Conservation (phyloP, 768 basidiomycete genomes). For the Paxillus involutus region DNA sequence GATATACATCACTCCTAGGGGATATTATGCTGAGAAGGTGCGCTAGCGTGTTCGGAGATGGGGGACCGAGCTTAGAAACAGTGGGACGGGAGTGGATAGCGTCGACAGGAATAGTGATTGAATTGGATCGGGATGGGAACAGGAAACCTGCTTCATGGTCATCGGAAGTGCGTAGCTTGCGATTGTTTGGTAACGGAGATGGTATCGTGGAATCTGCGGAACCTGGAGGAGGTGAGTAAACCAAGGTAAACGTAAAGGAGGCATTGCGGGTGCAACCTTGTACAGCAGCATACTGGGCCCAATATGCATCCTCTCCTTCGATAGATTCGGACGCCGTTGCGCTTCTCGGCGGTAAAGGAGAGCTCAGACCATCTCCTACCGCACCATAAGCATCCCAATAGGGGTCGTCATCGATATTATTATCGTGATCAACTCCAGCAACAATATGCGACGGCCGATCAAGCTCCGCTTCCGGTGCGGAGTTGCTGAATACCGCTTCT, state of each 20-base stretch:
- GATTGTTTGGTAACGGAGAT: constrained; percentile 38
- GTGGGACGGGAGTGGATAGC: constrained; percentile 16
- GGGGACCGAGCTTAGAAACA: constrained; percentile 16
- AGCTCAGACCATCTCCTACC: constrained; percentile 28
- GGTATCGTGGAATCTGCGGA: constrained; percentile 73
- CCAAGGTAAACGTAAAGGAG: constrained; percentile 1
- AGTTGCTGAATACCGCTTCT: constrained; percentile 25
- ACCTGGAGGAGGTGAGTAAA: constrained; percentile 39
- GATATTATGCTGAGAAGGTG: constrained; percentile 28
- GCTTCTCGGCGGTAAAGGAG: constrained; percentile 15
- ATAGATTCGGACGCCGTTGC: constrained; percentile 10
- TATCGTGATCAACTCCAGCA: constrained; percentile 19
- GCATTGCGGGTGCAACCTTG: constrained; percentile 50
- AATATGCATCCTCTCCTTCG: constrained; percentile 61
- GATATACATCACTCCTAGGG: constrained; percentile 18
- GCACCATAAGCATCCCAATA: constrained; percentile 72
- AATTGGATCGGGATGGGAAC: constrained; percentile 7
- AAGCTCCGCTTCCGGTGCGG: constrained; percentile 13
- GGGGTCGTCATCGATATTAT: constrained; percentile 43
- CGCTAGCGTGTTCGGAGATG: constrained; percentile 24
- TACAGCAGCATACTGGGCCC: constrained; percentile 70
- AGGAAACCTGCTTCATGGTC: constrained; percentile 1
- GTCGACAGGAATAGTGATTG: constrained; percentile 12
- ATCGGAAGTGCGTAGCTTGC: constrained; percentile 20
- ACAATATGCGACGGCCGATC: background rate